Conservation (phyloP, 352 stramenopile genomes). For the Globisporangium mamillatum region DNA sequence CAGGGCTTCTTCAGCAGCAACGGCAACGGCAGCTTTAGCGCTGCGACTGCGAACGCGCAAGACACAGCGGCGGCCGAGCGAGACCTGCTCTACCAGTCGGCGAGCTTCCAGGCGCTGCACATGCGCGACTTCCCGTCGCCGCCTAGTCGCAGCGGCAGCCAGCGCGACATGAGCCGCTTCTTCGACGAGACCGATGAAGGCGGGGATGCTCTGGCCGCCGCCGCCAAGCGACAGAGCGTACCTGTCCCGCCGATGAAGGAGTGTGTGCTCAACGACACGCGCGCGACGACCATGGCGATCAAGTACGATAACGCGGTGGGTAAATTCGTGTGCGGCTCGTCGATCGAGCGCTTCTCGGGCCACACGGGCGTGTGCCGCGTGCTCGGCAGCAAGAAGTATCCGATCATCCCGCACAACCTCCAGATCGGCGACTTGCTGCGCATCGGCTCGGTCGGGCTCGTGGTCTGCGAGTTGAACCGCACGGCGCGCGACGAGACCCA, state of each 20-base stretch:
- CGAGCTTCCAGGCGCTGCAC: conserved; percentile 53
- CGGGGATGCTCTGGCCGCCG: not conserved
- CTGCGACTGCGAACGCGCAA: not conserved
- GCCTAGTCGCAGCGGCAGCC: conserved; percentile 9
- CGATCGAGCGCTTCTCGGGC: conserved; percentile 88
- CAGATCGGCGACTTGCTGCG: conserved; percentile 81
- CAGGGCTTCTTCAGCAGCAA: conserved; percentile 12
- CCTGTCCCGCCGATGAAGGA: conserved; percentile 61
- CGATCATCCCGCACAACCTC: conserved; percentile 69
- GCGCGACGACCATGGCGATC: conserved; percentile 70
- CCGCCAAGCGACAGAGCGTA: conserved; percentile 4
- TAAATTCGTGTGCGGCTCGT: conserved; percentile 83
- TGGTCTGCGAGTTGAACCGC: conserved; percentile 89
- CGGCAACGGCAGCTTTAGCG: not conserved
- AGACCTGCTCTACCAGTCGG: conserved; percentile 35
- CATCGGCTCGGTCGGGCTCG: conserved; percentile 90
- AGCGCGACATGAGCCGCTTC: conserved; percentile 13
- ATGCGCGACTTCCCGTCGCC: conserved; percentile 48
- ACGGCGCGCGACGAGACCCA: conserved; percentile 60
- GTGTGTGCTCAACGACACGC: conserved; percentile 80
- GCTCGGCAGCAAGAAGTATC: conserved; percentile 86
- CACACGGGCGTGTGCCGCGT: conserved; percentile 90
- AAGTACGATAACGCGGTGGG: conserved; percentile 61
- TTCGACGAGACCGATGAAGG: conserved; percentile 10
- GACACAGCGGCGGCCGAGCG: conserved; percentile 26